Conservation (phyloP, 2,329 filamentous ascomycete species). For the Paecilomyces sp. region DNA sequence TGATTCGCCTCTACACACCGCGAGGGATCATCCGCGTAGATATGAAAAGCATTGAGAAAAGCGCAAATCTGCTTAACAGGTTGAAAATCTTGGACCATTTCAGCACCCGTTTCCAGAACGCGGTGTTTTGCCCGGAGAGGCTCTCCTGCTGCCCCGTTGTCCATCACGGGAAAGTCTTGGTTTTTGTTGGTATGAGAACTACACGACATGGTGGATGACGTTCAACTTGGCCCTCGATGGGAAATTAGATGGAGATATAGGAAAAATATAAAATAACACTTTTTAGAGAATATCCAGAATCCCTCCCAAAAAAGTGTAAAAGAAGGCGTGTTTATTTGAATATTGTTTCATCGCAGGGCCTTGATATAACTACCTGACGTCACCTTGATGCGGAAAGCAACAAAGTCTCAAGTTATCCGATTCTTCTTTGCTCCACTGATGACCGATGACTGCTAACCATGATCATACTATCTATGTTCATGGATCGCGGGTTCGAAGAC, state of each 20-base stretch:
- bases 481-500: too few relatives aligned
- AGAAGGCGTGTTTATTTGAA: not conserved
- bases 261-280: not conserved
- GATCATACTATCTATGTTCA: too few relatives aligned
- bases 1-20: slow-evolving; percentile 72
- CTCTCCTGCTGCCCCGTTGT: slow-evolving; percentile 17
- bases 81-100: slow-evolving; percentile 46
- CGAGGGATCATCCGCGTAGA: slow-evolving; percentile 65
- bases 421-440: not conserved
- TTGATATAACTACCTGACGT: not conserved
- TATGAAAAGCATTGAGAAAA: slow-evolving; percentile 80
- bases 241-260: not conserved
- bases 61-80: slow-evolving; percentile 71
- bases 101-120: slow-evolving; percentile 31
- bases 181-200: not conserved
- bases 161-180: not conserved
- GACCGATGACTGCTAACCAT: too few relatives aligned
- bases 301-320: not conserved
- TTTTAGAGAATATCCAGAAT: not conserved
- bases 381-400: not conserved
- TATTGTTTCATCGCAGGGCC: not conserved
- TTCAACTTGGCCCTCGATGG: not conserved
- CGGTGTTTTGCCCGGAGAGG: slow-evolving; percentile 27
- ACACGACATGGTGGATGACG: not conserved
- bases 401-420: not conserved